These are phyloP conservation scores for Globisporangium echinulatum DNA, from an alignment of 352 stramenopile genomes.

Conservation along the genomic window DNA sequence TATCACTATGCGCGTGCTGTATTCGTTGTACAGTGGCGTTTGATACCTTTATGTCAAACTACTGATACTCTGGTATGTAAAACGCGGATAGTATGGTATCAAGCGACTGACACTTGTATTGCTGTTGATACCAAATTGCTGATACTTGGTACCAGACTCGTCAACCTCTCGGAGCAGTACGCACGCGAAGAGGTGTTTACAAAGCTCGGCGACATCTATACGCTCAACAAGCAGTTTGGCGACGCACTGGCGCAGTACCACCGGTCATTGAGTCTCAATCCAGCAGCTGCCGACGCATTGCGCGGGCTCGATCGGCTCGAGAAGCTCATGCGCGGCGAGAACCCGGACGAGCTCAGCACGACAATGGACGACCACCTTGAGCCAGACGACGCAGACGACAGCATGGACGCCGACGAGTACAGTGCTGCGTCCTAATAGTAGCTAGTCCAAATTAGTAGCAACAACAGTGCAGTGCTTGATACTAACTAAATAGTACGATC, in stretches of 20 bases:
- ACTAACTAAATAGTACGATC: too few species aligned
- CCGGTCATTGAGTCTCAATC: constrained; percentile 53
- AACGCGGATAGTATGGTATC: too few species aligned
- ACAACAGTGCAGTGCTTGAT: too few species aligned
- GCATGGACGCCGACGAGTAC: constrained; percentile 39
- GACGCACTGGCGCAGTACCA: constrained; percentile 72
- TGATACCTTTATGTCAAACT: too few species aligned
- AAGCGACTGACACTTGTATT: too few species aligned
- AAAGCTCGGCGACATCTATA: constrained; percentile 71
- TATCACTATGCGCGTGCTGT: too few species aligned
- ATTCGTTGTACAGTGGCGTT: too few species aligned
- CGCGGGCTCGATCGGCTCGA: constrained; percentile 64
- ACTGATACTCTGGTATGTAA: too few species aligned
- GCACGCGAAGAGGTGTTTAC: constrained; percentile 62
- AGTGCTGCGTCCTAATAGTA: background rate
- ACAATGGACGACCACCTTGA: constrained; percentile 64
- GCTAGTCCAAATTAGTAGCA: too few species aligned
- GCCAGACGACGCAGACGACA: constrained; percentile 44
- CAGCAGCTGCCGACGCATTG: constrained; percentile 37
- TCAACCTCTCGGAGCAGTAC: constrained; percentile 34
- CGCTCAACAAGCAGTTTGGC: constrained; percentile 56
- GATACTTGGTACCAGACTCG: constrained; percentile 19
- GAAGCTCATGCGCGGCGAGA: constrained; percentile 73
- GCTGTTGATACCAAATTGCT: background rate
- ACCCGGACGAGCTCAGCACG: constrained; percentile 60